Conservation (phyloP, 305 asterid species). For the Plantago rigida region DNA sequence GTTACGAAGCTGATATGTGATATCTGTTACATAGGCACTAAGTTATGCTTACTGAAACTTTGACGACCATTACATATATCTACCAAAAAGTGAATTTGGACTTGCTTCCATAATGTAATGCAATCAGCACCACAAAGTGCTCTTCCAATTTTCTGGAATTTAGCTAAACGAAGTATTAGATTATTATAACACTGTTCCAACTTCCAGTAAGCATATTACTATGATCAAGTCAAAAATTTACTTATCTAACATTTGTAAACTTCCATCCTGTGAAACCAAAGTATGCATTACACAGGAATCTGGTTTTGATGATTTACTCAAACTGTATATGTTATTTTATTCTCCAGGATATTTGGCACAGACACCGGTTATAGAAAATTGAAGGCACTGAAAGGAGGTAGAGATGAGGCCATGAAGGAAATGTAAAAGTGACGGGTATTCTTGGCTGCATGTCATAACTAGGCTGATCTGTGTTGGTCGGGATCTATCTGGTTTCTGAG, state of each 20-base stretch:
- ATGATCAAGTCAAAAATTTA: too few species aligned
- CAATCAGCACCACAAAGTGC: not conserved
- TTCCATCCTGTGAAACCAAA: too few species aligned
- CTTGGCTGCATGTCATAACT: constrained; percentile 1
- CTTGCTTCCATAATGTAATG: not conserved
- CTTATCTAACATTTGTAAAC: too few species aligned
- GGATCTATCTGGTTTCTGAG: constrained; percentile 20
- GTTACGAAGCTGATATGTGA: too few species aligned
- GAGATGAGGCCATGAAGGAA: constrained; percentile 37
- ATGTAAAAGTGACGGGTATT: constrained; percentile 24
- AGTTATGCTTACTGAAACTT: not conserved
- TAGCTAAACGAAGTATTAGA: too few species aligned
- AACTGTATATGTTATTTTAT: not conserved
- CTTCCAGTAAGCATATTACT: too few species aligned
- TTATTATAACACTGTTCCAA: too few species aligned
- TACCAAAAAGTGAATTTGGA: too few species aligned
- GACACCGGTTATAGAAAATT: constrained; percentile 70
- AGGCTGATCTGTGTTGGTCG: constrained; percentile 6
- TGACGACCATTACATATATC: not conserved
- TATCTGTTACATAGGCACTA: not conserved
- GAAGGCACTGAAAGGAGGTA: constrained; percentile 49
- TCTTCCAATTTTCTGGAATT: too few species aligned
- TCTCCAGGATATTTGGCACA: constrained; percentile 67
- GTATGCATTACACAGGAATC: too few species aligned
- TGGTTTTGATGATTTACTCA: not conserved